Evolutionary conservation across 257 asterid genomes (phyloP).

Genomic region (Nicotiana otophora): DNA sequence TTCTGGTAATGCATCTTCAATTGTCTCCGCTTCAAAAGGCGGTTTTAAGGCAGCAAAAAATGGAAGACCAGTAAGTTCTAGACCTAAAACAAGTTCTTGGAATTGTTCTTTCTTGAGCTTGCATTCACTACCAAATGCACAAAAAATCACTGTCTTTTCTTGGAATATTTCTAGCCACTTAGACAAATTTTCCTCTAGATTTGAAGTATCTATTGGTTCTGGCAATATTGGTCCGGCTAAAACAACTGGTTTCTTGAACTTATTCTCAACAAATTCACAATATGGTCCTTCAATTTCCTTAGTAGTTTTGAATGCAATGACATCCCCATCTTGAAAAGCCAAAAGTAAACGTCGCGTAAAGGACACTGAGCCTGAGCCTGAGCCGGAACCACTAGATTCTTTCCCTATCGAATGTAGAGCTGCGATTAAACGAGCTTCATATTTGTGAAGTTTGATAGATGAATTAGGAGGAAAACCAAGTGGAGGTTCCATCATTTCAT

Average conservation of each 20-base stretch:
- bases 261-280: slow-evolving; percentile 26
- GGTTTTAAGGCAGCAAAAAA: slow-evolving; percentile 27
- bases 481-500: slow-evolving; percentile 34
- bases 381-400: not conserved
- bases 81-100: slow-evolving; percentile 25
- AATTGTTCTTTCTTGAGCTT: slow-evolving; percentile 24
- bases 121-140: slow-evolving; percentile 50
- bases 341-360: not conserved
- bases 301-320: slow-evolving; percentile 34
- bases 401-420: slow-evolving; percentile 1
- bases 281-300: slow-evolving; percentile 37
- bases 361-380: not conserved
- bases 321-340: slow-evolving; percentile 28
- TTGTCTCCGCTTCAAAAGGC: slow-evolving; percentile 17
- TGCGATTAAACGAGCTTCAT: slow-evolving; percentile 32
- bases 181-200: slow-evolving; percentile 26
- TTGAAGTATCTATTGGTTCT: slow-evolving; percentile 14
- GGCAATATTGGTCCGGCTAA: slow-evolving; percentile 45
- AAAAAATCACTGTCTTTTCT: slow-evolving; percentile 29
- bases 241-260: slow-evolving; percentile 31
- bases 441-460: slow-evolving; percentile 23
- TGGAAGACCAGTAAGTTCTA: slow-evolving; percentile 29
- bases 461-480: slow-evolving; percentile 24
- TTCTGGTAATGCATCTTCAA: slow-evolving; percentile 25
- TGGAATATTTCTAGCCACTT: slow-evolving; percentile 28